Evolutionary conservation across 192 early-diverging fungal genomes (phyloP).

Genomic region (Lobosporangium transversale): DNA sequence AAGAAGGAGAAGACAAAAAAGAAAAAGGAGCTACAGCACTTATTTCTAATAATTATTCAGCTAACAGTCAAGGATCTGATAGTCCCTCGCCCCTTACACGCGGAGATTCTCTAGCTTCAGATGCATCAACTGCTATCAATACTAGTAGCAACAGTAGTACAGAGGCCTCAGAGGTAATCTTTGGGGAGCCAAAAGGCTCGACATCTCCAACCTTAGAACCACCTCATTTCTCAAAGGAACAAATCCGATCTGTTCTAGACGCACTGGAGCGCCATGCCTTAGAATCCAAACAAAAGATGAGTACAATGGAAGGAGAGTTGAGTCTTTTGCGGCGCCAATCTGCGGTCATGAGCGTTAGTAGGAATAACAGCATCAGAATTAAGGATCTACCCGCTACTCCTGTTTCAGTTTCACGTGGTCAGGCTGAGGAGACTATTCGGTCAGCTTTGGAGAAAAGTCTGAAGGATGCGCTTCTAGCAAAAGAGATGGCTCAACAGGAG

Average conservation of each 20-base stretch:
- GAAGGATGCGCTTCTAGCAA: slow-evolving; percentile 51
- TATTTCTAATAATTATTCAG: neutral
- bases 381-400: slow-evolving; percentile 5
- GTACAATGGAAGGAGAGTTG: slow-evolving; percentile 39
- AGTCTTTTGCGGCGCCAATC: slow-evolving; percentile 31
- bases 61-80: neutral
- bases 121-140: slow-evolving; percentile 1
- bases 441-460: slow-evolving; percentile 43
- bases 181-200: neutral
- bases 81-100: slow-evolving; percentile 15
- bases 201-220: neutral
- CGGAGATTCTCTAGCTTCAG: slow-evolving; percentile 18
- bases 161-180: neutral
- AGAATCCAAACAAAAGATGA: slow-evolving; percentile 40
- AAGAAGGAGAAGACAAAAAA: neutral
- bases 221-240: slow-evolving; percentile 16
- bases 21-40: neutral
- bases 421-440: slow-evolving; percentile 35
- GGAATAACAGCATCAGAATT: slow-evolving; percentile 39
- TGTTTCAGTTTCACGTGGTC: neutral
- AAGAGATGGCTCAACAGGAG: slow-evolving; percentile 40
- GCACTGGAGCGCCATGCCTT: slow-evolving; percentile 38
- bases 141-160: neutral
- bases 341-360: slow-evolving; percentile 29
- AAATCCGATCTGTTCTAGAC: slow-evolving; percentile 31